Base-by-base conservation (phyloP, 2,329 filamentous ascomycete species). In the Microdochium trichocladiopsis region DNA sequence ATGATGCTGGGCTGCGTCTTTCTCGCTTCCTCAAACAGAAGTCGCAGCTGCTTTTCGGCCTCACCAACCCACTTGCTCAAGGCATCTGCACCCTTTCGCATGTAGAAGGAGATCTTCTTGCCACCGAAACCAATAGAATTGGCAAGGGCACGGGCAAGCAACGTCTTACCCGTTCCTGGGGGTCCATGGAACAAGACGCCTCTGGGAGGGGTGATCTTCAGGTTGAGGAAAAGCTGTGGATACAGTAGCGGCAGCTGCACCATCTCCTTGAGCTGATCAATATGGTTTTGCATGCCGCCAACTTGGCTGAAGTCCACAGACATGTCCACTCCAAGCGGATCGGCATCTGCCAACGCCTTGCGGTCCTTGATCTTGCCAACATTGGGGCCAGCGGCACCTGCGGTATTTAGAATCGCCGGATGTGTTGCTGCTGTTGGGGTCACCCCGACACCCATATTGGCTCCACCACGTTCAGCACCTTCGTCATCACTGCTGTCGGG, bases 21-120 rank as follows among this genome's bases (percentile, higher is more conserved):
- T 56, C 93, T 82, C 16, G 94, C 94, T 70, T 99, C 94, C 62
- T 97, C 94, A 58, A 99, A 99, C 4, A 99, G 78, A 53, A 97
- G 74, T 47, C 94, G 86, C 51, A 99, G 81, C 66, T 99, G 94
- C 70, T 93, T 87, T 71, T 99, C 94, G 10, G 95, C 94, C 70
- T 99, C 94, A 65, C 94, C 94, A 50, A 99, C 94, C 94, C 94
- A 99, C 71, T 99, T 99, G 70, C 92, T 96, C 56, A 99, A 75
- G 16, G 92, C 92, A 78, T 99, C 94, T 23, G 94, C 95, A 66
- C 94, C 95, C 71, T 99, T 99, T 55, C 94, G 87, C 94, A 99
- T 99, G 71, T 97, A 99, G 62, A 99, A 99, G 0, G 92, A 97
- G 57, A 99, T 94, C 67, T 97, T 97, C 59, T 87, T 86, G 22